Base-by-base conservation (phyloP, 495 filamentous ascomycete genomes). In the Alectoria sarmentosa region DNA sequence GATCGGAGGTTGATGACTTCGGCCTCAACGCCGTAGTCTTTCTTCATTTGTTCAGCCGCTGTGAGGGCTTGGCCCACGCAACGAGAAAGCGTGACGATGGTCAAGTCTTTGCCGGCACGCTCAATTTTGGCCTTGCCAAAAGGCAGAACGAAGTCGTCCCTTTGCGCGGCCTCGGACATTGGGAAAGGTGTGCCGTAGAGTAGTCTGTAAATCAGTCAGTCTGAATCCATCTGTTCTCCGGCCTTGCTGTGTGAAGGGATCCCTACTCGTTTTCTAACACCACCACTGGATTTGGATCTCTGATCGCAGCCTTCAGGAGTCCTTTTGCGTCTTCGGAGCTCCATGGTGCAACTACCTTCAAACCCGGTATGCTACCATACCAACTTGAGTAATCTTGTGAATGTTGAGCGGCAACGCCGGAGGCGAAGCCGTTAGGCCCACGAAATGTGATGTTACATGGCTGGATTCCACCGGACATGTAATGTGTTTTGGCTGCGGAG, bases 371-470 rank as follows among this genome's bases (percentile, higher is more conserved):
- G 79, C 90, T 92, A 72, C 92, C 94, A 77, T 98, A 98, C 94
- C 94, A 98, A 71, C 91, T 92, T 36, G 89, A 89, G 80, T 94
- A 98, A 73, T 97, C 94, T 80, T 98, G 94, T 32, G 93, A 97
- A 83, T 98, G 94, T 82, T 98, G 94, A 61, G 94, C 94, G 56
- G 82, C 94, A 67, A 98, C 94, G 82, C 94, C 94, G 62, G 94
- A 74, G 63, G 94, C 94, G 76, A 98, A 98, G 66, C 94, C 94
- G 76, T 98, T 98, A 76, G 94, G 94, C 54, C 94, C 94, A 76
- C 94, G 92, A 86, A 98, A 98, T 66, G 95, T 98, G 76, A 98
- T 88, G 79, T 97, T 98, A 82, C 94, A 98, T 70, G 94, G 94
- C 78, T 98, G 94, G 77, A 96, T 98, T 76, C 94, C 94, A 69